Base-by-base conservation (phyloP, 805 yeast species). In the Kurtzmaniella fragi region DNA sequence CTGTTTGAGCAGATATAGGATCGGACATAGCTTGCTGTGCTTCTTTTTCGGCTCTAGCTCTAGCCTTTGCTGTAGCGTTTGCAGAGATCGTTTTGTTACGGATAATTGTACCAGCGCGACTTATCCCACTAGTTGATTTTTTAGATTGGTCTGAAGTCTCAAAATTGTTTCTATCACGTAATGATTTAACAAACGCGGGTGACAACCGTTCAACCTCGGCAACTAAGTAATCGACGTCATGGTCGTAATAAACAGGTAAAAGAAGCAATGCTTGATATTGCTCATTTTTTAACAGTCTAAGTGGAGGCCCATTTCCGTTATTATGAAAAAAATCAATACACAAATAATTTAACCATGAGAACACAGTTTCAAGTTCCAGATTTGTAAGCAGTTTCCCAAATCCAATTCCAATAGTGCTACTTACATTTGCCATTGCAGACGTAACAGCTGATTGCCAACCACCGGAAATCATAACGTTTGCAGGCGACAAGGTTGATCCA, bases 251-350 rank as follows among this genome's bases (percentile, higher is more conserved):
- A 1, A 73, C 78, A 2, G 88, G 85, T 7, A 85, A 67, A 20
- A 82, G 57, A 43, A 82, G 59, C 17, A 86, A 57, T 31, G 78
- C 73, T 55, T 84, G 86, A 53, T 83, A 87, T 28, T 75, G 72
- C 25, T 71, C 75, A 41, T 77, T 75, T 44, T 80, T 80, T 49
- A 87, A 61, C 6, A 74, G 75, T 43, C 74, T 78, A 25, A 85
- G 48, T 1, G 87, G 74, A 0, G 93, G 93, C 0, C 95, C 95
- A 27, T 81, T 82, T 0, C 95, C 95, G 33, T 75, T 80, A 50
- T 84, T 80, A 56, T 87, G 78, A 62, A 88, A 87, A 54, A 86
- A 87, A 42, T 80, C 90, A 35, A 74, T 56, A 38, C 87, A 74
- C n/a, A 84, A 57, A 5, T 73, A 66, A 35, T 75, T 64, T 16